A percentile compares a stretch with the other conserved stretches of the same genome.
Evolutionary conservation across 1,284 basidiomycete species (phyloP).

Genomic region (Erythrobasidium hasegawianum): DNA sequence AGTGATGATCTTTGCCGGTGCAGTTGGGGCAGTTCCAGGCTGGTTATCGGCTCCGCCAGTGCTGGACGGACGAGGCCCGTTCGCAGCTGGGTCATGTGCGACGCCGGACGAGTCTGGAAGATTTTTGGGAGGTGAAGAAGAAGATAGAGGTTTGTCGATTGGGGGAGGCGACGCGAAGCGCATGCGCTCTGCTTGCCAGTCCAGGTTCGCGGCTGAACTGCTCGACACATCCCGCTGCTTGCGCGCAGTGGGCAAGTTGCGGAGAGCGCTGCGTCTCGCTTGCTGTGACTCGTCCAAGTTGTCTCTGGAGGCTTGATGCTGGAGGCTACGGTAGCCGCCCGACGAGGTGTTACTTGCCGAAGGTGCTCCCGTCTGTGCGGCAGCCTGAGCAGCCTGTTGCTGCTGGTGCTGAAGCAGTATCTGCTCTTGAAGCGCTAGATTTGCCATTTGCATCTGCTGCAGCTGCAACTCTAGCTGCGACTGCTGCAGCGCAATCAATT

Average conservation of each 20-base stretch:
- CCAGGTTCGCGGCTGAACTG: constrained; percentile 1
- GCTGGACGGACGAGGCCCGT: background rate
- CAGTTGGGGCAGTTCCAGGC: too few relatives aligned
- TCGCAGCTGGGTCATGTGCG: too few relatives aligned
- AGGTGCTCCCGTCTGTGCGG: constrained; percentile 14
- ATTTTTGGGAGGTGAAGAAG: background rate
- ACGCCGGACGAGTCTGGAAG: background rate
- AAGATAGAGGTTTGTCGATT: background rate
- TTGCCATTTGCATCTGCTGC: constrained; percentile 33
- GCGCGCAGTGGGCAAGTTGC: constrained; percentile 17
- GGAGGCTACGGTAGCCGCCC: background rate
- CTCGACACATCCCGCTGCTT: constrained; percentile 9
- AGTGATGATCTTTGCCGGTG: background rate
- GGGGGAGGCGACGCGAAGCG: constrained; percentile 10
- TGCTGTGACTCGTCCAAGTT: background rate
- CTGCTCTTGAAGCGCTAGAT: constrained; percentile 28
- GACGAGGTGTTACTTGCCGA: background rate
- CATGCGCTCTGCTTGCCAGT: constrained; percentile 26
- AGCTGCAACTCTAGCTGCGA: constrained; percentile 33
- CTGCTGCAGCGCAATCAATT: constrained; percentile 28
- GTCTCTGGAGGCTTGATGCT: too few relatives aligned
- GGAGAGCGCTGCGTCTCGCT: constrained; percentile 8
- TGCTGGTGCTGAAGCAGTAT: constrained; percentile 29
- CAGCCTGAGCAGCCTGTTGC: background rate
- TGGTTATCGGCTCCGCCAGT: background rate